Conservation (phyloP, 2,329 filamentous ascomycete species). For the Aspergillus nomiae region DNA sequence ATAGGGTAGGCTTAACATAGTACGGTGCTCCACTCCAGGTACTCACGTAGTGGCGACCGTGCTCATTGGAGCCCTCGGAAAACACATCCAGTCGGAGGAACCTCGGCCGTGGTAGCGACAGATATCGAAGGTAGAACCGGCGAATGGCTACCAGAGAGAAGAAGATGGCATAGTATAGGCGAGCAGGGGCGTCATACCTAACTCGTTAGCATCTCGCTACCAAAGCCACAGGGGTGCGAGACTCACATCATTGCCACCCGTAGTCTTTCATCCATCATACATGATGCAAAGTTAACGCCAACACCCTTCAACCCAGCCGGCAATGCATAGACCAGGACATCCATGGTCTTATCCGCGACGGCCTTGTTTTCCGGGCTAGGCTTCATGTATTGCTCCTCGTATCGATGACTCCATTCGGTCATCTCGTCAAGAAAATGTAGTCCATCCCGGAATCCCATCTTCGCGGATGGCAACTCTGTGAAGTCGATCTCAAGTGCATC, state of each 20-base stretch:
- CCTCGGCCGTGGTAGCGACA: conserved; percentile 60
- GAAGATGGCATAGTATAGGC: conserved; percentile 35
- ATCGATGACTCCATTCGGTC: conserved; percentile 52
- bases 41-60: conserved; percentile 55
- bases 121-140: conserved; percentile 57
- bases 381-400: conserved; percentile 63
- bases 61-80: conserved; percentile 53
- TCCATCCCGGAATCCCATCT: conserved; percentile 49
- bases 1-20: conserved; percentile 61
- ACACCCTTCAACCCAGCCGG: conserved; percentile 47
- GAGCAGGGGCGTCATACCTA: conserved; percentile 18
- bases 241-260: conserved; percentile 64
- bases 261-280: conserved; percentile 65
- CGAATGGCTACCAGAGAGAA: conserved; percentile 54
- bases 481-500: conserved; percentile 68
- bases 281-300: conserved; percentile 53
- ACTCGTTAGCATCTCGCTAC: background rate
- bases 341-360: conserved; percentile 61
- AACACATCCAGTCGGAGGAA: conserved; percentile 43
- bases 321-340: conserved; percentile 62
- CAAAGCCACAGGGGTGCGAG: no score
- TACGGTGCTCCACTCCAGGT: conserved; percentile 64
- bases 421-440: conserved; percentile 56
- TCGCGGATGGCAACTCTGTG: conserved; percentile 42
- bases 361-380: conserved; percentile 52